Evolutionary conservation across 2,329 filamentous ascomycete genomes (phyloP).

Genomic region (Fusarium buxicola): DNA sequence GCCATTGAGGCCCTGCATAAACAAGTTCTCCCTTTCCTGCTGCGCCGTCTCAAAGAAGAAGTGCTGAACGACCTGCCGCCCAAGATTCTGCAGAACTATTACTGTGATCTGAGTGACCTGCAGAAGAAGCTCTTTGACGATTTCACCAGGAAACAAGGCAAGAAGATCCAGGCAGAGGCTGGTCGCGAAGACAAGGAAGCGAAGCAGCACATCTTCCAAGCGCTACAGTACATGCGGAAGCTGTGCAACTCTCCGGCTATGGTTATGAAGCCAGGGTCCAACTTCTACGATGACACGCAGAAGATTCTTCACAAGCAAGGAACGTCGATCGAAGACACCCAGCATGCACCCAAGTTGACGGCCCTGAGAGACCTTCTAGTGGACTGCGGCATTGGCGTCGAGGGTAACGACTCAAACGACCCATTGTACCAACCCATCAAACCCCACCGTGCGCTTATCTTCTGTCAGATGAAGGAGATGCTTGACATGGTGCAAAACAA

Average conservation of each 20-base stretch:
- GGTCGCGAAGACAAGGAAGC: constrained; percentile 88
- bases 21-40: constrained; percentile 94
- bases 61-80: constrained; percentile 95
- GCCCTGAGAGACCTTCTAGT: constrained; percentile 92
- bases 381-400: constrained; percentile 95
- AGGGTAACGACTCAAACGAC: constrained; percentile 70
- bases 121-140: constrained; percentile 97
- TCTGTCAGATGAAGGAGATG: constrained; percentile 99
- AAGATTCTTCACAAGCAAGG: constrained; percentile 81
- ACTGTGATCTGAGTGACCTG: constrained; percentile 95
- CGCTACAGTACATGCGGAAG: constrained; percentile 99
- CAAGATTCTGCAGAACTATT: constrained; percentile 99
- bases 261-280: constrained; percentile 94
- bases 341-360: constrained; percentile 91
- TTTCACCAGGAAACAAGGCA: constrained; percentile 93
- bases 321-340: constrained; percentile 84
- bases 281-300: constrained; percentile 89
- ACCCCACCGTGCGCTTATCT: constrained; percentile 93
- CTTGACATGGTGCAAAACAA: constrained; percentile 98
- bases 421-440: constrained; percentile 85
- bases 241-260: constrained; percentile 97
- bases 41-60: constrained; percentile 96
- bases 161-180: constrained; percentile 85
- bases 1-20: constrained; percentile 99
- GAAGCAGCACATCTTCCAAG: constrained; percentile 99